Evolutionary conservation across 1,139 yeast species (phyloP).

Genomic region (Candida anutae): DNA sequence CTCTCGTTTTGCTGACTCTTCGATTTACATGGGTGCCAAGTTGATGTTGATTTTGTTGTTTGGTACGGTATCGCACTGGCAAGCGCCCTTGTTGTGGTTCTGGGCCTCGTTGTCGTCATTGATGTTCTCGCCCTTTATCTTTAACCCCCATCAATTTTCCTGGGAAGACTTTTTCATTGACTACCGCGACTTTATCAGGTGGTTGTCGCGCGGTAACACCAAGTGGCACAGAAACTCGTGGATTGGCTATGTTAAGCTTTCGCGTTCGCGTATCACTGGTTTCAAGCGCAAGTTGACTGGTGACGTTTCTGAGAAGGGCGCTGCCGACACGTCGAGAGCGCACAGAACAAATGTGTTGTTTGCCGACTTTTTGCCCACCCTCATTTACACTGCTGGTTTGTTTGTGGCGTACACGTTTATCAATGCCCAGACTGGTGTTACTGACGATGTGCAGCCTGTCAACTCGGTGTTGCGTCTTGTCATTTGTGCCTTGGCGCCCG

Average conservation of each 20-base stretch:
- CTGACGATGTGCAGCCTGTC: slow-evolving; percentile 41
- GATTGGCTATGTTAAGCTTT: slow-evolving; percentile 94
- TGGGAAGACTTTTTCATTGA: slow-evolving; percentile 99
- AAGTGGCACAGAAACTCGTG: slow-evolving; percentile 99
- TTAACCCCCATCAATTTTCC: slow-evolving; percentile 98
- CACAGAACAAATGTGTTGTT: slow-evolving; percentile 80
- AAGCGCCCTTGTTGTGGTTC: slow-evolving; percentile 95
- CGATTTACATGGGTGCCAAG: slow-evolving; percentile 95
- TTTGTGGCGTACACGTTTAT: slow-evolving; percentile 88
- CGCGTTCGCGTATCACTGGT: slow-evolving; percentile 97
- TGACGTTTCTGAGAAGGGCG: slow-evolving; percentile 84
- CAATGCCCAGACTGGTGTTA: slow-evolving; percentile 96
- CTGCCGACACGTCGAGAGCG: slow-evolving; percentile 93
- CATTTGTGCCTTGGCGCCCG: slow-evolving; percentile 87
- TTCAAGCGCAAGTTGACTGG: slow-evolving; percentile 89
- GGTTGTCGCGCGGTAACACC: slow-evolving; percentile 98
- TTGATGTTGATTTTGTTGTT: slow-evolving; percentile 81
- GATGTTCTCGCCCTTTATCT: slow-evolving; percentile 88
- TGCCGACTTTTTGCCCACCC: slow-evolving; percentile 82
- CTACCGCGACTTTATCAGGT: slow-evolving; percentile 95
- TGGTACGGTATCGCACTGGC: slow-evolving; percentile 94
- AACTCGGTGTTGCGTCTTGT: slow-evolving; percentile 82
- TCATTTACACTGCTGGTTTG: slow-evolving; percentile 82
- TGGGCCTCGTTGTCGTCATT: slow-evolving; percentile 92
- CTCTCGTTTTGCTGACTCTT: slow-evolving; percentile 95